phyloP scores from a whole-genome alignment of 106 monocot species.

The Allium fistulosum region DNA sequence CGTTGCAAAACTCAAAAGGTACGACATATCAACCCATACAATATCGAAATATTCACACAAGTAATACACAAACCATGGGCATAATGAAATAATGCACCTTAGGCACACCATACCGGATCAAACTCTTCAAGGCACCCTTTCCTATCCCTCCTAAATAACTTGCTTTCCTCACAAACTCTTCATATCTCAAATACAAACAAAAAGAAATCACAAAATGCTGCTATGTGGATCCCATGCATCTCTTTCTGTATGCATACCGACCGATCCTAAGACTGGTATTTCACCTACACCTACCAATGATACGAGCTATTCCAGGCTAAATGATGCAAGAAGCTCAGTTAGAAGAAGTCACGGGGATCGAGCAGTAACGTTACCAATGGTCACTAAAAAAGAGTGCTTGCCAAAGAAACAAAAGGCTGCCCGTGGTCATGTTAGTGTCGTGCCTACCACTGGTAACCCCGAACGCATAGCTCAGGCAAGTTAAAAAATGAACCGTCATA shows the following conservation, averaged over 20 bases:
- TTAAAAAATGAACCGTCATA: no score
- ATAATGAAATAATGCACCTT: background rate
- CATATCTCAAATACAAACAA: background rate
- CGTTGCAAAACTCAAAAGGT: no score
- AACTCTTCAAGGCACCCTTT: background rate
- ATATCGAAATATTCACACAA: no score
- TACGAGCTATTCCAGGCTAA: background rate
- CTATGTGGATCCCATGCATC: constrained; percentile 54
- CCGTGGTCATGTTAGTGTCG: background rate
- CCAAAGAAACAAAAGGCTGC: background rate
- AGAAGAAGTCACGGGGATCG: constrained; percentile 9
- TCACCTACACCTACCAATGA: background rate
- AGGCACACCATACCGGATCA: background rate
- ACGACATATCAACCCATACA: no score
- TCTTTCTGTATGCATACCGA: constrained; percentile 51
- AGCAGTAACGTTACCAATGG: constrained; percentile 35
- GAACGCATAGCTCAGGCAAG: constrained; percentile 1
- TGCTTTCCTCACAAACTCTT: background rate
- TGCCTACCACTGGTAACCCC: background rate
- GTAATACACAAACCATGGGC: no score
- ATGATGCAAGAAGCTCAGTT: constrained; percentile 15
- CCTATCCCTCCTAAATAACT: background rate
- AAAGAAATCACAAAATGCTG: background rate
- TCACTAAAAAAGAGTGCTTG: constrained; percentile 19
- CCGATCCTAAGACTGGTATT: constrained; percentile 32